Base-by-base conservation (phyloP, 768 basidiomycete species). In the Hericium erinaceus region DNA sequence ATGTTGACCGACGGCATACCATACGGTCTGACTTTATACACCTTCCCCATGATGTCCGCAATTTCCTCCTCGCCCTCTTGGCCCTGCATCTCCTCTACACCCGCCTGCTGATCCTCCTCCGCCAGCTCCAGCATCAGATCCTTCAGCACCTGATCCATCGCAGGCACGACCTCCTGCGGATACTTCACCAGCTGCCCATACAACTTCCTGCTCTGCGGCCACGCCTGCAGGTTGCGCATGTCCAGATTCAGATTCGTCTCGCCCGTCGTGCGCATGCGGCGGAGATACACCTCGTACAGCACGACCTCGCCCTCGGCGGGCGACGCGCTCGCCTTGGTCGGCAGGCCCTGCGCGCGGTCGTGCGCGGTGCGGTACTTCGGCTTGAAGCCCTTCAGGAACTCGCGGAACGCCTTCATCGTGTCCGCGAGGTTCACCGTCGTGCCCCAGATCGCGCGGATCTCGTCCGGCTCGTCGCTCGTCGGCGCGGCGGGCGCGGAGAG, bases 81-180 rank as follows among this genome's bases (percentile, higher is more conserved):
- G 1, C 86, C 91, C 26, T 75, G 69, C 89, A 92, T 90, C n/a
- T 82, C 89, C 22, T 86, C 84, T 64, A 77, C 68, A 4, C 83
- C 85, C 8, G 77, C 79, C 58, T 79, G 77, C 66, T 85, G 86
- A 62, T 97, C 93, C 62, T 82, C 75, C 52, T 95, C 91, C 0
- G 90, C 92, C 46, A 89, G 67, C 64, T 92, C 90, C 54, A 98
- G 72, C 89, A 98, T 90, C 52, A 89, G 74, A 66, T 98, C 95
- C 72, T 95, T 94, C 64, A 98, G 73, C 0, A 93, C 87, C 65
- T 95, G 92, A 76, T 99, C 97, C 89, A 98, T 94, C 22, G 91
- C 92, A 1, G 97, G 95, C 51, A 99, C 80, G 50, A 98, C 86
- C 76, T 99, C 97, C 70, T 98, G 95, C 0, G 97, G 97, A 71